These are phyloP conservation scores for Emericellopsis atlantica DNA, from an alignment of 2,329 filamentous ascomycete genomes.

Conservation along the genomic window DNA sequence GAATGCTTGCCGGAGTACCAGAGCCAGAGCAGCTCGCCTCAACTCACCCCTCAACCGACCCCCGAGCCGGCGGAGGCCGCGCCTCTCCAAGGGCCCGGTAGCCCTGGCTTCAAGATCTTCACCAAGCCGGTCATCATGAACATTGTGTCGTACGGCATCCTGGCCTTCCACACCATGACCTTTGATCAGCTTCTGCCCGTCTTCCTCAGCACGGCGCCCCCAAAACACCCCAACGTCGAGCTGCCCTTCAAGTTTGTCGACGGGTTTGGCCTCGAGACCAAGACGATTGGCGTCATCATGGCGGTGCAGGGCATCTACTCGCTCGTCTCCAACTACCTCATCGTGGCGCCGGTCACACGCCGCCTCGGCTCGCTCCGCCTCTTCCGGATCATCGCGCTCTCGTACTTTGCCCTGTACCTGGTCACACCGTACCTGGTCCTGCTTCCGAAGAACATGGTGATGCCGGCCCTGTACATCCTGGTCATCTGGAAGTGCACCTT, in stretches of 20 bases:
- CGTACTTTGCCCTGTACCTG: conserved; percentile 82
- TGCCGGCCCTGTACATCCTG: conserved; percentile 62
- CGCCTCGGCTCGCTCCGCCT: conserved; percentile 67
- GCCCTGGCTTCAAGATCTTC: conserved; percentile 44
- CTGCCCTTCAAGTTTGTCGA: conserved; percentile 84
- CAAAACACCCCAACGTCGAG: conserved; percentile 33
- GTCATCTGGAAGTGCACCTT: conserved; percentile 90
- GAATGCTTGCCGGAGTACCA: conserved; percentile 59
- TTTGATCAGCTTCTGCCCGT: conserved; percentile 91
- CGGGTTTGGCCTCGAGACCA: conserved; percentile 73
- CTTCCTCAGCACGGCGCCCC: conserved; percentile 61
- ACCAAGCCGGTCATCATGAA: conserved; percentile 76
- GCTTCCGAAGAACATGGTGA: conserved; percentile 58
- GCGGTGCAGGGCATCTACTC: conserved; percentile 84
- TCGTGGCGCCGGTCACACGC: conserved; percentile 69
- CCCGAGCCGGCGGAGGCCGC: conserved; percentile 12
- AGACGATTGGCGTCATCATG: conserved; percentile 77
- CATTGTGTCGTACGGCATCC: conserved; percentile 79
- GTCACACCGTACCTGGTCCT: conserved; percentile 81
- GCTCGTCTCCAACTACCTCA: conserved; percentile 69
- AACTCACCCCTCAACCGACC: conserved; percentile 21
- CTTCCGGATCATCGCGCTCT: conserved; percentile 68
- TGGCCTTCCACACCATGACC: conserved; percentile 95
- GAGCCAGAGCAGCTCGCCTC: conserved; percentile 43
- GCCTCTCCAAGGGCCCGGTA: not conserved